Base-by-base conservation (phyloP, 2,329 filamentous ascomycete genomes). In the Xylaria sp. region DNA sequence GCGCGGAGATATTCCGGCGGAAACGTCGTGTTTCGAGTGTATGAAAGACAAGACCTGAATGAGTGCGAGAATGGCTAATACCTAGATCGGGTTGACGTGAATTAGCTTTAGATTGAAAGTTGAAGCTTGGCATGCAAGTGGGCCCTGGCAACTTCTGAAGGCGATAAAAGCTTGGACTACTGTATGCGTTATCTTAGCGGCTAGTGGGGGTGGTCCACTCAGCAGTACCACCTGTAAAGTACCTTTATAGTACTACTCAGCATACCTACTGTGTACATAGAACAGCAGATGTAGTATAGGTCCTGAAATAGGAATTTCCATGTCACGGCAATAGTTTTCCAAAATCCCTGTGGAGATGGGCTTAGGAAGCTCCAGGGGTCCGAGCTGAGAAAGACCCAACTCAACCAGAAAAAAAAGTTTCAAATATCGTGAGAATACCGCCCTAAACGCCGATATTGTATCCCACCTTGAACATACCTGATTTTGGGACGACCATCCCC, bases 151-250 rank as follows among this genome's bases (percentile, higher is more conserved):
- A 29, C 36, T n/a, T n/a, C 33, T 60, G 20, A 11, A 42, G 33
- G 17, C n/a, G 25, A 36, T 33, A 54, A 36, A 55, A 56, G 56
- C 42, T 61, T 25, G 22, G 56, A 42, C 10, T 27, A n/a, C n/a
- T n/a, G n/a, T n/a, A n/a, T n/a, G n/a, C n/a, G 45, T 53, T 62
- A 57, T 62, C 58, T 60, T 66, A 66, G 59, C 60, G 47, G 54
- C 64, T 57, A 13, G 53, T 31, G 54, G 53, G 36, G 33, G 33
- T 5, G 1, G 5, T 27, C 53, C 54, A 63, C 45, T 51, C 20
- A 38, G 36, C n/a, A 38, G 36, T 13, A 20, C 42, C 29, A 31
- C 50, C 27, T 47, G 65, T 45, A 7, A 44, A 3, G 7, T 31
- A 31, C 29, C 4, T 31, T 3, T 31, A 44, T 11, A 13, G 36